Conservation (phyloP, 352 stramenopile species). For the Thalassiosira hispida region DNA sequence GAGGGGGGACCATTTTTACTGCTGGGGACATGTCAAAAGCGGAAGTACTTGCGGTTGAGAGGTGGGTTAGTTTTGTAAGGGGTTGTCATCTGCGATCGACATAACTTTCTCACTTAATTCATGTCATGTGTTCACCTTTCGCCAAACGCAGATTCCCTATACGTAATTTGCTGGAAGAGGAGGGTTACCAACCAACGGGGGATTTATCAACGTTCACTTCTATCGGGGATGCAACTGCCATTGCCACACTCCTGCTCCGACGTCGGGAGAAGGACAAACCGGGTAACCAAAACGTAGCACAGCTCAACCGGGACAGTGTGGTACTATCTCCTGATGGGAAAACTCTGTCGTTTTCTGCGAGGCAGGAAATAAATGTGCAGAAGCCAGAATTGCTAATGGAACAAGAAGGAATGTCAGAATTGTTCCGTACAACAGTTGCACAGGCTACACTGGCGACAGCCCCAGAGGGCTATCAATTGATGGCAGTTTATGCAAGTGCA, state of each 20-base stretch:
- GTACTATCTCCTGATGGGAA: conserved; percentile 60
- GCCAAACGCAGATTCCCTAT: conserved; percentile 59
- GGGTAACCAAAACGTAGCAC: conserved; percentile 40
- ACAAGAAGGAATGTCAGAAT: conserved; percentile 65
- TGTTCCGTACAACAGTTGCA: conserved; percentile 71
- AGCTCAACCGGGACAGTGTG: conserved; percentile 52
- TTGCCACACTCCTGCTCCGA: conserved; percentile 70
- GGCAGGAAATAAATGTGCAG: conserved; percentile 81
- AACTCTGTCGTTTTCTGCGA: conserved; percentile 67
- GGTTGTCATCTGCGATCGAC: neutral
- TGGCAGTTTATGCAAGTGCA: conserved; percentile 76
- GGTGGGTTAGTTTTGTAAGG: conserved; percentile 25
- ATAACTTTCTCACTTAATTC: neutral
- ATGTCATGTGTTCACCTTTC: neutral
- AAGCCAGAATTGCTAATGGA: conserved; percentile 82
- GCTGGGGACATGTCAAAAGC: conserved; percentile 81
- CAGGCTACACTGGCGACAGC: conserved; percentile 65
- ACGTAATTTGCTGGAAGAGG: conserved; percentile 71
- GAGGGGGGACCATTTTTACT: conserved; percentile 80
- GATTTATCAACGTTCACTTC: conserved; percentile 72
- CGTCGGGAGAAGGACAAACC: conserved; percentile 77
- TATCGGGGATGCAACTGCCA: conserved; percentile 63
- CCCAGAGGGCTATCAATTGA: conserved; percentile 72
- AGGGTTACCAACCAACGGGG: conserved; percentile 68
- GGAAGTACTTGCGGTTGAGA: conserved; percentile 79